Conservation (phyloP, 352 stramenopile species). For the Globisporangium nodosum region DNA sequence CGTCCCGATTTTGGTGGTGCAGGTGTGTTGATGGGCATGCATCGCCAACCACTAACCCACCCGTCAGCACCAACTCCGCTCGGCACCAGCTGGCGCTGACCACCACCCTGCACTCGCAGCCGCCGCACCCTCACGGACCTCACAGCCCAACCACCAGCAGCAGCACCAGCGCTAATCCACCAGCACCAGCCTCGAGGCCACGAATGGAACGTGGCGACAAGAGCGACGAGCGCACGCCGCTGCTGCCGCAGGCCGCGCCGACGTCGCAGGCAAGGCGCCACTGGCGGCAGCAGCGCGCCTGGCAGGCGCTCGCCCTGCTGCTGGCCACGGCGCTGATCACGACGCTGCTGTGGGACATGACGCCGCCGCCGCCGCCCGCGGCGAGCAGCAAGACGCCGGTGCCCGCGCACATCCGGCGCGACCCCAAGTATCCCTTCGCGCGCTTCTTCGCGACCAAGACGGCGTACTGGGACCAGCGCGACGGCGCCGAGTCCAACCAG, state of each 20-base stretch:
- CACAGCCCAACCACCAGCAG: not conserved
- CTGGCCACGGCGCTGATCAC: slow-evolving; percentile 11
- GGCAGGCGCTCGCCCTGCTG: slow-evolving; percentile 10
- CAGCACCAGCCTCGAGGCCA: not conserved
- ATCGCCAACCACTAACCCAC: too few species aligned
- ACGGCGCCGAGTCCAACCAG: slow-evolving; percentile 13
- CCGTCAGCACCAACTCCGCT: too few species aligned
- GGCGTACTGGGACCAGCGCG: slow-evolving; percentile 49
- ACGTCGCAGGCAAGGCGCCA: slow-evolving; percentile 5
- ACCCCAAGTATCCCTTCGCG: slow-evolving; percentile 15
- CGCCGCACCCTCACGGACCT: not conserved
- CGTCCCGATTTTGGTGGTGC: too few species aligned
- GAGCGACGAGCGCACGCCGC: slow-evolving; percentile 5
- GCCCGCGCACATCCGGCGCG: slow-evolving; percentile 8
- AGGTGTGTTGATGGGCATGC: too few species aligned
- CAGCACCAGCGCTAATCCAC: too few species aligned
- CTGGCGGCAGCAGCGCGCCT: slow-evolving; percentile 7
- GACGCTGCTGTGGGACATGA: slow-evolving; percentile 15
- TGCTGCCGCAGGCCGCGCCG: not conserved
- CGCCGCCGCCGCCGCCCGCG: slow-evolving; percentile 8
- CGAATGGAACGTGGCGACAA: not conserved
- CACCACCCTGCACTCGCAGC: too few species aligned
- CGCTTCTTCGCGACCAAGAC: slow-evolving; percentile 54
- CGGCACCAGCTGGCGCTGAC: too few species aligned
- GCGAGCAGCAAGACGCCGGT: slow-evolving; percentile 2